phyloP scores from a whole-genome alignment of 1,284 basidiomycete genomes.

The Ganoderma meredithae region DNA sequence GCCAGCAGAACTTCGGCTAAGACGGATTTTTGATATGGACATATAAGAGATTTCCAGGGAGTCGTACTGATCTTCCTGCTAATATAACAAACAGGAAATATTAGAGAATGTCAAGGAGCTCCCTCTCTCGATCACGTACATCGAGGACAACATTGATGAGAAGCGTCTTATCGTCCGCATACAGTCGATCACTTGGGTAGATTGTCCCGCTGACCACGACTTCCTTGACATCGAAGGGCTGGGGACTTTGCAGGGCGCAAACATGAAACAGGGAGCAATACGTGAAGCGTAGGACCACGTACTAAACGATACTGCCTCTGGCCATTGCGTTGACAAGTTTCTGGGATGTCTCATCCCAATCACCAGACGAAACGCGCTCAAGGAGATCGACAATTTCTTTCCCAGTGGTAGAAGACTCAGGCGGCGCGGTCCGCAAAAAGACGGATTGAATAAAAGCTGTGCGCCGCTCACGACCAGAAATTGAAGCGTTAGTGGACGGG shows the following conservation, averaged over 20 bases:
- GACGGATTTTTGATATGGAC: conserved; percentile 49
- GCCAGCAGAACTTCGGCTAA: conserved; percentile 18
- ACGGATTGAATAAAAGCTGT: conserved; percentile 58
- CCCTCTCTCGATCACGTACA: conserved; percentile 37
- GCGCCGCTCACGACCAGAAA: conserved; percentile 47
- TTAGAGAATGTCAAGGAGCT: not conserved
- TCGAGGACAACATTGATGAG: conserved; percentile 57
- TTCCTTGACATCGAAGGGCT: conserved; percentile 58
- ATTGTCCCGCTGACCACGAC: conserved; percentile 50
- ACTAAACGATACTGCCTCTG: conserved; percentile 56
- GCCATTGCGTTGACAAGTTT: conserved; percentile 59
- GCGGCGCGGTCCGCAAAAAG: conserved; percentile 42
- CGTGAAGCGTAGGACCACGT: conserved; percentile 31
- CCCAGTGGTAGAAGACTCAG: conserved; percentile 35
- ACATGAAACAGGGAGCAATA: conserved; percentile 4
- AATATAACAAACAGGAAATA: not conserved
- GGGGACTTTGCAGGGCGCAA: conserved; percentile 51
- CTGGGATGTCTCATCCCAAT: conserved; percentile 62
- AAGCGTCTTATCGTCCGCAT: conserved; percentile 59
- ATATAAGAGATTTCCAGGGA: conserved; percentile 52
- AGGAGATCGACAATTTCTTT: conserved; percentile 51
- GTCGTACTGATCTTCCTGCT: conserved; percentile 51
- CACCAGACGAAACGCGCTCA: conserved; percentile 47
- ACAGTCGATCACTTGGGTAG: conserved; percentile 52
- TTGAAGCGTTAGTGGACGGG: conserved; percentile 49